Conservation (phyloP, 495 filamentous ascomycete species). For the Chaetomium fimeti region DNA sequence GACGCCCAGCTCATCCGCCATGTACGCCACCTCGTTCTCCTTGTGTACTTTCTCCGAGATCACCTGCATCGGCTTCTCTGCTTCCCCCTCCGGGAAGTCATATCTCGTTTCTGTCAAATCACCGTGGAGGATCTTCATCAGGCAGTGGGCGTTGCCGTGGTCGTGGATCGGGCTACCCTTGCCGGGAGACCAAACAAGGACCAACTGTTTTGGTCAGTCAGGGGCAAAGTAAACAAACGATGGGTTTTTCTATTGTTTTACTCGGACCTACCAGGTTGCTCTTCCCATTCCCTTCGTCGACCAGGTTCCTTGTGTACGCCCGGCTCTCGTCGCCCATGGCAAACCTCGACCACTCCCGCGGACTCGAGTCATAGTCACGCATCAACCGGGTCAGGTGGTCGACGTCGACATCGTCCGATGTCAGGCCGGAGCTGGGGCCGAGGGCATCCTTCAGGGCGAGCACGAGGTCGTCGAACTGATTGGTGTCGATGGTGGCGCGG, state of each 20-base stretch:
- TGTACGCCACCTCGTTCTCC: slow-evolving; percentile 47
- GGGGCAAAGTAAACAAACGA: slow-evolving; percentile 18
- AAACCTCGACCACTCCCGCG: slow-evolving; percentile 69
- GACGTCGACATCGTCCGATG: slow-evolving; percentile 75
- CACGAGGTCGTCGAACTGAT: slow-evolving; percentile 71
- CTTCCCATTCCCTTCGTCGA: slow-evolving; percentile 88
- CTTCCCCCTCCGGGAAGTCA: slow-evolving; percentile 62
- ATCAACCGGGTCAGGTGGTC: slow-evolving; percentile 65
- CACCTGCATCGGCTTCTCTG: slow-evolving; percentile 52
- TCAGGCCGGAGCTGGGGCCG: slow-evolving; percentile 74
- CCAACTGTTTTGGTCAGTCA: slow-evolving; percentile 53
- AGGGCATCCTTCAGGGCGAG: slow-evolving; percentile 66
- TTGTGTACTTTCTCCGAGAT: slow-evolving; percentile 55
- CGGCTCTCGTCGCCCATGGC: slow-evolving; percentile 63
- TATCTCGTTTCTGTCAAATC: slow-evolving; percentile 77
- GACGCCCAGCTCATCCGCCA: slow-evolving; percentile 62
- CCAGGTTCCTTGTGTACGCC: slow-evolving; percentile 82
- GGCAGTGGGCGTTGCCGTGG: slow-evolving; percentile 78
- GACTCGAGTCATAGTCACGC: slow-evolving; percentile 64
- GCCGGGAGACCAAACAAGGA: slow-evolving; percentile 92
- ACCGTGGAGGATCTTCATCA: slow-evolving; percentile 71
- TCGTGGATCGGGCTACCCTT: slow-evolving; percentile 84
- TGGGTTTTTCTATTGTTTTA: slow-evolving; percentile 1
- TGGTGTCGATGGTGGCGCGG: slow-evolving; percentile 18
- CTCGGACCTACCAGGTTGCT: slow-evolving; percentile 69